Evolutionary conservation across 2,329 filamentous ascomycete species (phyloP), one percentile per base, ranked within the genome.

Genomic region (Xylariaceae sp.): DNA sequence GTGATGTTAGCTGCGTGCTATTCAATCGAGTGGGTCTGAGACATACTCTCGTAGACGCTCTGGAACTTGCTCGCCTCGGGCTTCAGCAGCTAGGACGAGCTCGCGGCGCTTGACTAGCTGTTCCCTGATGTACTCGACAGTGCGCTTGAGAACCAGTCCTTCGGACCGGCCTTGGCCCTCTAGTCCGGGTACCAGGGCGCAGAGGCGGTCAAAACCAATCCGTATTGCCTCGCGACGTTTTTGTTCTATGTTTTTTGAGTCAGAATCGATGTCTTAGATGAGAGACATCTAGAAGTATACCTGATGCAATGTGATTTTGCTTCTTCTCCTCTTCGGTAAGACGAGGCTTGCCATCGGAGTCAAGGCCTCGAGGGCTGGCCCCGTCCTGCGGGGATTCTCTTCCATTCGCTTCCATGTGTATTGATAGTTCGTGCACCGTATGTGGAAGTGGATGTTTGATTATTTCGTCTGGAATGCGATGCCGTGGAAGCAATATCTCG

Each of bases 111-210:
- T 82, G 44, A 79, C 76, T 7, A 91, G 73, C 69, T 87, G 79
- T 59, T 85, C 75, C 37, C 79, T 79, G 69, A 90, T 87, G 61
- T 81, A 88, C 12, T 88, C 85, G 26, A 89, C 84, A 0, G 88
- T 89, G 63, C 83, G 83, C 61, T 87, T 85, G 19, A 96, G 79
- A n/a, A 96, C 91, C 16, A 92, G 80, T 24, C 90, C 91, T 73
- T 96, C 92, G 62, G 91, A 95, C 41, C 92, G 86, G 1, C 90
- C 92, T 69, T 93, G 89, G 1, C 92, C 92, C 67, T 91, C 84
- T 50, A 96, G 81, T 0, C 90, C 91, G 0, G 92, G 92, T 1
- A 96, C 91, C 28, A 96, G 81, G 50, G 87, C 84, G 14, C 90
- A 90, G 23, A 96, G 82, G 29, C 87, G 84, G 73, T 96, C 91